Evolutionary conservation across 257 asterid genomes (phyloP), one percentile per base, ranked within the genome.

Genomic region (Salvia splendens): DNA sequence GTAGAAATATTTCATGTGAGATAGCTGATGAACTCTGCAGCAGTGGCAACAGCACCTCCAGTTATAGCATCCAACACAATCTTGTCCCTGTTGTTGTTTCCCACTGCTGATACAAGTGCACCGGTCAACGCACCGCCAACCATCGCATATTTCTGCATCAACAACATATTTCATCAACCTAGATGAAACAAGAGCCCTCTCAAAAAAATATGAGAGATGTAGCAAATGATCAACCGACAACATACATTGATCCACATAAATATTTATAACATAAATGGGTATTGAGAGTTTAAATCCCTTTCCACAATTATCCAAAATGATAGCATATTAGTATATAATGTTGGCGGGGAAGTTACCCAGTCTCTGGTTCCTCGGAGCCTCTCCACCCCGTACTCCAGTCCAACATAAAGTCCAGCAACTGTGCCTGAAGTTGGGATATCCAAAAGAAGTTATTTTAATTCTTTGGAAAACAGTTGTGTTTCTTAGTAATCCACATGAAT

Each of bases 11-110:
- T 38, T 83, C 79, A 89, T 16, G 83, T 82, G 45, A 86, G 79
- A 67, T 78, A 67, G 32, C 68, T 80, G 78, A 88, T 76, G 78
- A 88, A 79, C 76, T 79, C 95, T 2, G 89, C 82, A 69, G 98
- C 96, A 69, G 96, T 87, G 30, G 98, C 96, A 64, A 87, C 64
- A 0, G 96, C 98, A 66, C 92, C 88, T 59, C 89, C 96, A 60
- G 86, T 49, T 14, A 91, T 89, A 70, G 94, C 92, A 75, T 85
- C 89, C 75, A 73, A 51, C 9, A 91, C 89, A 43, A 91, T 84
- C 77, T 81, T 84, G 83, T 91, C 98, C 65, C 79, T 51, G 40
- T 69, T 63, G 38, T 64, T 75, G 65, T 32, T 84, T 73, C 70
- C 36, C 24, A 77, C 92, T 3, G 83, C 86, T 0, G 98, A 91